phyloP scores from a whole-genome alignment of 2,329 filamentous ascomycete genomes.

The Huntiella moniliformis region DNA sequence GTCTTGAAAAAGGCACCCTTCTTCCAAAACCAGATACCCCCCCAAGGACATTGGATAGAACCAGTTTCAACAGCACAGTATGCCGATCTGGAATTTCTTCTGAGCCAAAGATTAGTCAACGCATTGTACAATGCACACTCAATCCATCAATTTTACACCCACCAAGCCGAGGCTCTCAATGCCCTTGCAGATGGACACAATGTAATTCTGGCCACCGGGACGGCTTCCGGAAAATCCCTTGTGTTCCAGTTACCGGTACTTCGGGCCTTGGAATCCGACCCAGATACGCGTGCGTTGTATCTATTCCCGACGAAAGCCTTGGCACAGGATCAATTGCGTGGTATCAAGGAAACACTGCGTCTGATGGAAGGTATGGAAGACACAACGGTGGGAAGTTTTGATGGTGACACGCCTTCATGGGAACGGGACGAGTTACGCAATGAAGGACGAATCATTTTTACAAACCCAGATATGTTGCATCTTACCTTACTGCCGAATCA shows the following conservation, averaged over 20 bases:
- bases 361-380: constrained; percentile 65
- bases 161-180: constrained; percentile 90
- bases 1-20: constrained; percentile 68
- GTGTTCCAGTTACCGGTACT: constrained; percentile 93
- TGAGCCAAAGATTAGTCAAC: constrained; percentile 89
- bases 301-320: constrained; percentile 96
- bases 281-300: constrained; percentile 71
- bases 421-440: constrained; percentile 68
- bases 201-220: constrained; percentile 86
- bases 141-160: constrained; percentile 72
- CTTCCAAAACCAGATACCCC: constrained; percentile 86
- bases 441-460: constrained; percentile 83
- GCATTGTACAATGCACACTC: constrained; percentile 81
- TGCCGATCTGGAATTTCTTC: constrained; percentile 64
- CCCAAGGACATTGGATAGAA: constrained; percentile 79
- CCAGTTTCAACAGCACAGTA: constrained; percentile 67
- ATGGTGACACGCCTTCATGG: constrained; percentile 77
- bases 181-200: constrained; percentile 62
- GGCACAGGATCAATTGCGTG: constrained; percentile 82
- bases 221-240: constrained; percentile 91
- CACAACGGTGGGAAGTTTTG: constrained; percentile 75
- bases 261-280: constrained; percentile 64
- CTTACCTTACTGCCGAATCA: constrained; percentile 87
- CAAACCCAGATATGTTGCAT: constrained; percentile 95
- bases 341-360: constrained; percentile 63